Evolutionary conservation across 1,284 basidiomycete species (phyloP).

Genomic region (Hymenochaete sp.): DNA sequence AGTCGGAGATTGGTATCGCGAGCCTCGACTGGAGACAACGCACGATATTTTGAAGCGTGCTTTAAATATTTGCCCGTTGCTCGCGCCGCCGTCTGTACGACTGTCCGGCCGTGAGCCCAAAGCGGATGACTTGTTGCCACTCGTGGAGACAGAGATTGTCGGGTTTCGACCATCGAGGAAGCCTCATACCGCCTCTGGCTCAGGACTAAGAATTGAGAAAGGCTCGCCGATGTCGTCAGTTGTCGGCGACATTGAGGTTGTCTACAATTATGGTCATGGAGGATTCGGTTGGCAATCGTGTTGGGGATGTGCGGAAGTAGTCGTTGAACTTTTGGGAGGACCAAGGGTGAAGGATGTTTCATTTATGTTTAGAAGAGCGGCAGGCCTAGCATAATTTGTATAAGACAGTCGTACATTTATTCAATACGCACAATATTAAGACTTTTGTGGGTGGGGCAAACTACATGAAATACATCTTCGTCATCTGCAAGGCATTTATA

Average conservation of each 20-base stretch:
- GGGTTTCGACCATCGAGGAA: constrained; percentile 9
- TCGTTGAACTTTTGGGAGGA: constrained; percentile 6
- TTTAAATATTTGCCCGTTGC: constrained; percentile 2
- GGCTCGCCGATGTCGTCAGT: constrained; percentile 1
- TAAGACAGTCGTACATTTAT: too few relatives aligned
- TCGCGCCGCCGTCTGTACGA: constrained; percentile 2
- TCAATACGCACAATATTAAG: too few relatives aligned
- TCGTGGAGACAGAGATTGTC: constrained; percentile 5
- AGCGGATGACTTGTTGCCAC: constrained; percentile 1
- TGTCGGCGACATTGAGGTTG: neutral
- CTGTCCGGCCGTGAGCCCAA: neutral
- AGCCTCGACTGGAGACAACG: constrained; percentile 3
- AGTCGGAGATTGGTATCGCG: constrained; percentile 4
- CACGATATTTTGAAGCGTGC: constrained; percentile 5
- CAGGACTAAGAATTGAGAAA: constrained; percentile 8
- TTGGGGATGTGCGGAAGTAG: constrained; percentile 6
- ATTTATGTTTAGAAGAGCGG: constrained; percentile 1
- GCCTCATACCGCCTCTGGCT: neutral
- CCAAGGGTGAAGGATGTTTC: neutral
- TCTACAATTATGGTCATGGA: constrained; percentile 9
- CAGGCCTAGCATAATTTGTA: too few relatives aligned
- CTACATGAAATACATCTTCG: constrained; percentile 17
- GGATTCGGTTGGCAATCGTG: constrained; percentile 5
- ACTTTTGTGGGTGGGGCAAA: too few relatives aligned
- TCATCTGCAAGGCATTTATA: neutral